Base-by-base conservation (phyloP, 768 basidiomycete species). In the Serendipita sp. region DNA sequence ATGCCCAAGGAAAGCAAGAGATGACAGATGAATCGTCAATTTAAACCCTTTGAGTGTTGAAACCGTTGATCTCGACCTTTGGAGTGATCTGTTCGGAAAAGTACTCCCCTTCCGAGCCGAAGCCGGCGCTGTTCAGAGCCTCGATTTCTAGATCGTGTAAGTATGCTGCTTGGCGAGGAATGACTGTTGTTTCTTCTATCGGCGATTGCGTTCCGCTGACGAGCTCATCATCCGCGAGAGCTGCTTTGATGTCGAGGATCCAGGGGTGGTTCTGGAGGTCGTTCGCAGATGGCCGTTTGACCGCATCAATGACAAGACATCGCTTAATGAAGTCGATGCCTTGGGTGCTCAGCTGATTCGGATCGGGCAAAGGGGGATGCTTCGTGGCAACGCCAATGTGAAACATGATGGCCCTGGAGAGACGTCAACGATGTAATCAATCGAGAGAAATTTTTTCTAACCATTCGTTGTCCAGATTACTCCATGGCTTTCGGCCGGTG, bases 401-500 rank as follows among this genome's bases (percentile, higher is more conserved):
- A 78, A 95, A 98, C 95, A 97, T 97, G 74, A 97, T 95, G n/a
- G 95, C 94, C 94, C 94, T 95, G 68, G 3, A 42, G 3, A 28
- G n/a, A 2, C n/a, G 43, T 69, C 45, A 30, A 60, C 34, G 13
- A 20, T 20, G 17, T 48, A 7, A 31, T n/a, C n/a, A 61, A 31
- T 33, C 42, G 42, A 11, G 16, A 14, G 51, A 38, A 31, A 24
- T 0, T 0, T 31, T 11, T 5, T 65, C 82, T 65, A 66, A 93
- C 96, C 96, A 99, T 81, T 99, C 96, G 68, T 99, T 99, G 71
- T 99, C 96, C 43, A 95, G 84, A 70, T 95, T 94, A 69, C 89
- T 94, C 96, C 96, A 99, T 0, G 96, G 96, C 70, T 97, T 95
- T 70, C 87, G 85, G 0, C 96, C 96, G 0, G 96, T 99, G 3